Percentiles rank a stretch among this genome's conserved stretches.
Evolutionary conservation across 2,329 filamentous ascomycete species (phyloP).

Genomic region (Emydomyces testavorans): DNA sequence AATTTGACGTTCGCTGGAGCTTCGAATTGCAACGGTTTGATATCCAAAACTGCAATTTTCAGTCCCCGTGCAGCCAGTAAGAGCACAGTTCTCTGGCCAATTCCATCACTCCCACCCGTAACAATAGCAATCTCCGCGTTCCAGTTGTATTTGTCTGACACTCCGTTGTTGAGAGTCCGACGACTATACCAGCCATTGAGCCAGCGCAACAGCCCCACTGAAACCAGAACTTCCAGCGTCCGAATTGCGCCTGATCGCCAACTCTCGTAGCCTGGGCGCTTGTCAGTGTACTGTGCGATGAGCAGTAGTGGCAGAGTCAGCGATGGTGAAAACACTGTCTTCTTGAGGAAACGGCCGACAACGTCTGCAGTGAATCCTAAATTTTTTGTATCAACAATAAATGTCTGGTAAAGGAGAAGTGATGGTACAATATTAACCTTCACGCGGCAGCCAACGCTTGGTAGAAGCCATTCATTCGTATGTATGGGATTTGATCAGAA

Average conservation of each 20-base stretch:
- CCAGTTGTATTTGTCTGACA: conserved; percentile 40
- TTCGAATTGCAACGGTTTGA: conserved; percentile 44
- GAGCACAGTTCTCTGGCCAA: conserved; percentile 55
- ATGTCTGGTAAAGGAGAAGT: background rate
- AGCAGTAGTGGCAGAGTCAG: conserved; percentile 54
- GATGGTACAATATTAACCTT: conserved; percentile 20
- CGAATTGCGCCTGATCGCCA: conserved; percentile 43
- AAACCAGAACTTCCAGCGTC: conserved; percentile 44
- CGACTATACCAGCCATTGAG: conserved; percentile 44
- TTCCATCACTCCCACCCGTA: conserved; percentile 63
- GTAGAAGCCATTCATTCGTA: background rate
- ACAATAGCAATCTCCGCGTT: conserved; percentile 58
- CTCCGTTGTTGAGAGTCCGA: conserved; percentile 38
- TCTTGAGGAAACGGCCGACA: conserved; percentile 45
- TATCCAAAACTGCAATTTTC: conserved; percentile 60
- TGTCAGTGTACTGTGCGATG: conserved; percentile 51
- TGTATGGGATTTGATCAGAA: background rate
- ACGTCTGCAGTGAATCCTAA: conserved; percentile 49
- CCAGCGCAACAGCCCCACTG: conserved; percentile 41
- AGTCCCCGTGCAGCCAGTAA: conserved; percentile 53
- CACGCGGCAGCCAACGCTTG: conserved; percentile 24
- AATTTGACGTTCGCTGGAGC: conserved; percentile 45
- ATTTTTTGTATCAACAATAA: background rate
- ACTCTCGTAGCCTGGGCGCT: conserved; percentile 45
- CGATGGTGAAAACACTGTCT: conserved; percentile 53